Evolutionary conservation across 2,329 filamentous ascomycete species (phyloP).

Genomic region (Arachnopeziza araneosa): DNA sequence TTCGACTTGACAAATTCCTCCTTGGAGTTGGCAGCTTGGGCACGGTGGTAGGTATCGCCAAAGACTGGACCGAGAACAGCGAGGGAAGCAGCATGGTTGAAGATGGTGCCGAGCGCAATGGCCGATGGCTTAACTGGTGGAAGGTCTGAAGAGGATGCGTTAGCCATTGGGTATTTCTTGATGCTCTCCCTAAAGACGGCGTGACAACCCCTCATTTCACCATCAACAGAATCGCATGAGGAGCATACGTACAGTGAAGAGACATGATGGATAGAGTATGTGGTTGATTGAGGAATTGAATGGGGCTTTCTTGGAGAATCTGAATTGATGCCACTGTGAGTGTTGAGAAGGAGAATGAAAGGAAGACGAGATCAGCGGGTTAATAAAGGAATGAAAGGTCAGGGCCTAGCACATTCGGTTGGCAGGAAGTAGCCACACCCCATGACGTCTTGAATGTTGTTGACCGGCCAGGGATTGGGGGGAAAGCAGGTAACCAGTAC

Average conservation of each 20-base stretch:
- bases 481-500: too few species aligned
- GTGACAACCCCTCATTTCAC: neutral
- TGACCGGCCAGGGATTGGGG: too few species aligned
- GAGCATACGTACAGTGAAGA: slow-evolving; percentile 25
- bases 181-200: neutral
- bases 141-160: slow-evolving; percentile 40
- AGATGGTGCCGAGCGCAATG: slow-evolving; percentile 91
- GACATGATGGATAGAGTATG: slow-evolving; percentile 22
- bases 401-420: neutral
- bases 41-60: slow-evolving; percentile 89
- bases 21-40: slow-evolving; percentile 86
- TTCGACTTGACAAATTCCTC: slow-evolving; percentile 94
- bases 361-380: neutral
- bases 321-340: slow-evolving; percentile 23
- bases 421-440: neutral
- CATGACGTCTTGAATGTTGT: neutral
- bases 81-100: slow-evolving; percentile 89
- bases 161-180: neutral
- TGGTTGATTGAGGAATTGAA: slow-evolving; percentile 20
- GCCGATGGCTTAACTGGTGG: slow-evolving; percentile 94
- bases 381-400: neutral
- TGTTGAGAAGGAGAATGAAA: neutral
- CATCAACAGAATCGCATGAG: neutral
- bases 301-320: slow-evolving; percentile 23
- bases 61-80: slow-evolving; percentile 86